Conservation (phyloP, 78 protist genomes). For the Abeoforma whisleri region DNA sequence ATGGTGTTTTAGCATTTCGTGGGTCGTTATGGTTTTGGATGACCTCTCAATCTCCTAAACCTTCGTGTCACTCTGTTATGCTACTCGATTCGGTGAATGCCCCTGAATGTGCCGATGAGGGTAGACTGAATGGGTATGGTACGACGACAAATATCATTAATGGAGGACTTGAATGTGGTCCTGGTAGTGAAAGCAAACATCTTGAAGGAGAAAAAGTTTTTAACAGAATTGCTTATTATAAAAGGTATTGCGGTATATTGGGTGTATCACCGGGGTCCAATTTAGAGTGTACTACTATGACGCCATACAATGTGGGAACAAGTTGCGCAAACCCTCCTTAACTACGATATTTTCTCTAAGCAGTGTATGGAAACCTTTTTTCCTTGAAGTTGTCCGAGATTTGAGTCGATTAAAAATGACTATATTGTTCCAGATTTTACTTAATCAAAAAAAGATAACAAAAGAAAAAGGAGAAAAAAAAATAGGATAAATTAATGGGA, state of each 20-base stretch:
- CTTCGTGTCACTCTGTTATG: constrained; percentile 5
- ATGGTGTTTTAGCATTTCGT: constrained; percentile 26
- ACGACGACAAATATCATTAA: constrained; percentile 18
- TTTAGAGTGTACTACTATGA: background rate
- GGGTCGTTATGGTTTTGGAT: constrained; percentile 24
- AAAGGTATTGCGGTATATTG: background rate
- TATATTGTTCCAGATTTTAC: too few relatives aligned
- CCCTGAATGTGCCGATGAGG: constrained; percentile 4
- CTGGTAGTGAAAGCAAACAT: background rate
- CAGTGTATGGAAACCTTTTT: too few relatives aligned
- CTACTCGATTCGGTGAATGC: background rate
- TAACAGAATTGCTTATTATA: background rate
- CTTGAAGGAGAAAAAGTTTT: background rate
- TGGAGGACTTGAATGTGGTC: constrained; percentile 14
- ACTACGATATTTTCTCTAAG: too few relatives aligned
- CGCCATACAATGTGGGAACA: background rate
- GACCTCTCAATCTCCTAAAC: constrained; percentile 3
- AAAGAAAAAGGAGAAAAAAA: too few relatives aligned
- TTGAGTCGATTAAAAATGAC: too few relatives aligned
- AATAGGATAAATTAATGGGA: too few relatives aligned
- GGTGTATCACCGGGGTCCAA: background rate
- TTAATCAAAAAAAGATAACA: too few relatives aligned
- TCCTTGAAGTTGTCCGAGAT: too few relatives aligned
- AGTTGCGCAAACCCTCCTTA: too few relatives aligned
- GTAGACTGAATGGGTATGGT: constrained; percentile 14